Base-by-base conservation (phyloP, 768 basidiomycete genomes). In the Psilocybe sp. region DNA sequence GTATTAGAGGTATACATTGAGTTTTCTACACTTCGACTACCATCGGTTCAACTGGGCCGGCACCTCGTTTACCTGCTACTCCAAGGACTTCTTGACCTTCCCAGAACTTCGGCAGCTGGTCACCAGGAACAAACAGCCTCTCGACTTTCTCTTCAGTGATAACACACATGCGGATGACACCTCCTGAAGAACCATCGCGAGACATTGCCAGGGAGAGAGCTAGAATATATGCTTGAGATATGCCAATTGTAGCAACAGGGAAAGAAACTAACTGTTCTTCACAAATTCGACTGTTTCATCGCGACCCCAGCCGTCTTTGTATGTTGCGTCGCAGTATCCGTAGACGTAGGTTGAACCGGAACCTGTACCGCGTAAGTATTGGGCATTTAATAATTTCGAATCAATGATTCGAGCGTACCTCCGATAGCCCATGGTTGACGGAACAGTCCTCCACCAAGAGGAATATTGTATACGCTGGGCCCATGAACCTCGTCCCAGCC, bases 281-380 rank as follows among this genome's bases (percentile, higher is more conserved):
- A 98, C 96, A 63, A 99, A 98, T 34, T 95, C 77, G 49, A 99
- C 72, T 0, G 94, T 97, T 71, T 98, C 83, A 35, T 93, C 91
- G 58, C 80, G 80, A 6, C 81, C 84, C 94, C 92, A 96, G 13
- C 89, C 92, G 23, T 98, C 95, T 68, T 84, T 72, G 66, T 89
- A 99, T 20, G 94, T 98, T n/a, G 97, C 93, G 67, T 99, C 97
- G 60, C 97, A 98, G 72, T 98, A 98, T 46, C 96, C 97, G 64
- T 98, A 99, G 10, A 98, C 93, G 65, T 98, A 99, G 7, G 94
- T 93, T 34, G 94, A 97, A 7, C 97, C 97, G 44, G 93, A 96
- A 19, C 92, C 89, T 92, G 56, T 15, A 44, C 35, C 38, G 28
- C 14, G 32, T 49, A 52, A 45, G 44, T 37, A 59, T 40, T 36